Percentiles rank a stretch among this genome's conserved stretches.
Evolutionary conservation across 805 yeast species (phyloP).

Genomic region (Suhomyces faveliae): DNA sequence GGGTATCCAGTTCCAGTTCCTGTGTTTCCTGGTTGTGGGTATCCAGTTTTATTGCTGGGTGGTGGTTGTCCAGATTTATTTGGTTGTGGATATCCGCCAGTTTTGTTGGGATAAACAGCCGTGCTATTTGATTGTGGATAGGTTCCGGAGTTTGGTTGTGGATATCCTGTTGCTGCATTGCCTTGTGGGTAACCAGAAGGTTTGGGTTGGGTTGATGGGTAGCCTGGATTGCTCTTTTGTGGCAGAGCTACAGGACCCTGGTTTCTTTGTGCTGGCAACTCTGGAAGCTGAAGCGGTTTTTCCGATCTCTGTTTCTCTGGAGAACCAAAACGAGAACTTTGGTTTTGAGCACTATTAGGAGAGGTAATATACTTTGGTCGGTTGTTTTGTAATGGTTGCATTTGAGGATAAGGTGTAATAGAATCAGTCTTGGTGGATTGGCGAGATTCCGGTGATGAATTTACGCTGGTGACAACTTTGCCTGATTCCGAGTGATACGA

Average conservation of each 20-base stretch:
- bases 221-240: not conserved
- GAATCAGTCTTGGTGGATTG: constrained; percentile 6
- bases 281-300: constrained; percentile 7
- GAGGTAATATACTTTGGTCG: constrained; percentile 34
- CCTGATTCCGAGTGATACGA: constrained; percentile 30
- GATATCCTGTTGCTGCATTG: not conserved
- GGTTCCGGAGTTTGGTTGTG: not conserved
- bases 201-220: not conserved
- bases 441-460: constrained; percentile 18
- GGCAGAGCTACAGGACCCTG: not conserved
- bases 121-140: not conserved
- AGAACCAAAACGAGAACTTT: constrained; percentile 10
- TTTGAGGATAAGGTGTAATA: constrained; percentile 9
- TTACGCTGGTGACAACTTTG: constrained; percentile 14
- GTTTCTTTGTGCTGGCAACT: constrained; percentile 8
- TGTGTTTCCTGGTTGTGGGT: not conserved
- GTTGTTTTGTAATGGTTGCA: constrained; percentile 9
- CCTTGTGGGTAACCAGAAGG: not conserved
- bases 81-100: too few species aligned
- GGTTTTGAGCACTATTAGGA: constrained; percentile 32
- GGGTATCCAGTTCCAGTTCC: not conserved
- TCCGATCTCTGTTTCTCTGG: constrained; percentile 6
- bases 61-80: too few species aligned
- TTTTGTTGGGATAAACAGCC: too few species aligned
- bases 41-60: not conserved